phyloP scores from a whole-genome alignment of 371 early-diverging fungal species.

The Umbelopsis sp. region DNA sequence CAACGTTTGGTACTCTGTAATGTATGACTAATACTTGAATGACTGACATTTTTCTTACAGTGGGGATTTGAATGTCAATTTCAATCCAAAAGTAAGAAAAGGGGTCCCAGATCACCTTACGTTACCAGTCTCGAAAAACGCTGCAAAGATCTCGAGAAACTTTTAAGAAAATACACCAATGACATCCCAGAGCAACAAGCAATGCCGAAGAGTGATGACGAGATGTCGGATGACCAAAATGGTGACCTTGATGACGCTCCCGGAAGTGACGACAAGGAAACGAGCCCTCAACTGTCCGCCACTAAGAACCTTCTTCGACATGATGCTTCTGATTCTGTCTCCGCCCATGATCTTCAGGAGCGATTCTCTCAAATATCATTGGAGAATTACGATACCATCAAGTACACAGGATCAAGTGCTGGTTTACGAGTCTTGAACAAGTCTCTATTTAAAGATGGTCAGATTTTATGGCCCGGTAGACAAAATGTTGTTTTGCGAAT shows the following conservation, averaged over 20 bases:
- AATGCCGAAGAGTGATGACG: constrained; percentile 17
- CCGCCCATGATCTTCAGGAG: constrained; percentile 21
- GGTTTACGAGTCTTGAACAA: constrained; percentile 40
- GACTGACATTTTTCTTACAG: constrained; percentile 24
- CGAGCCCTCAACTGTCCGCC: background rate
- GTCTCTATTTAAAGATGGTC: constrained; percentile 41
- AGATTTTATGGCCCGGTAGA: constrained; percentile 44
- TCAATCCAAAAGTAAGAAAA: constrained; percentile 47
- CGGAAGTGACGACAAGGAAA: background rate
- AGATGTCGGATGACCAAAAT: constrained; percentile 19
- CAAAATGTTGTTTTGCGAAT: constrained; percentile 40
- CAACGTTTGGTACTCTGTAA: background rate
- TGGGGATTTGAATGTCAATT: constrained; percentile 57
- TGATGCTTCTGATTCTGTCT: background rate
- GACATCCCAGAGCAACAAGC: constrained; percentile 33
- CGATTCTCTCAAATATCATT: constrained; percentile 31
- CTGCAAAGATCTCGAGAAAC: constrained; percentile 51
- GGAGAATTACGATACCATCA: constrained; percentile 50
- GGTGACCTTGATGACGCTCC: constrained; percentile 5
- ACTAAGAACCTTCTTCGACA: background rate
- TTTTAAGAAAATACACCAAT: constrained; percentile 28
- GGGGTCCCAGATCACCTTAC: constrained; percentile 47
- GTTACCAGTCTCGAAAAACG: constrained; percentile 48
- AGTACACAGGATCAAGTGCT: constrained; percentile 50
- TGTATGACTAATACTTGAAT: background rate